These are phyloP conservation scores for Fusarium sp. DNA, from an alignment of 2,329 filamentous ascomycete genomes.

Conservation along the genomic window DNA sequence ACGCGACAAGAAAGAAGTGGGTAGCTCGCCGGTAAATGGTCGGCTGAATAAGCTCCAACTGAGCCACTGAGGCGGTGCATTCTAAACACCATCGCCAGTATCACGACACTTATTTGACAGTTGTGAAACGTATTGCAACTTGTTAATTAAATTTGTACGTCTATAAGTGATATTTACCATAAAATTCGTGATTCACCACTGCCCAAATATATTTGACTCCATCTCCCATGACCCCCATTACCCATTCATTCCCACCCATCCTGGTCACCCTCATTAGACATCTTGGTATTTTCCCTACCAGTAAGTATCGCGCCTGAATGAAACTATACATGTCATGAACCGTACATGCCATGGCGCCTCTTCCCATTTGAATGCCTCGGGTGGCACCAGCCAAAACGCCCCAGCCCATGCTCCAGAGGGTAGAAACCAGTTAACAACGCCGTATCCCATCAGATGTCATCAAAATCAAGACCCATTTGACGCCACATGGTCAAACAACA, in stretches of 20 bases:
- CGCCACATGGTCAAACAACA: constrained; percentile 45
- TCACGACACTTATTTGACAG: not conserved
- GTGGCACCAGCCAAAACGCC: constrained; percentile 27
- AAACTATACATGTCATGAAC: constrained; percentile 2
- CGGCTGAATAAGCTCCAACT: constrained; percentile 32
- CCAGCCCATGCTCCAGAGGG: constrained; percentile 28
- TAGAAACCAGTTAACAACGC: constrained; percentile 2
- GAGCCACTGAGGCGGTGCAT: not conserved
- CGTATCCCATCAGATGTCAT: constrained; percentile 3
- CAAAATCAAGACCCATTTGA: constrained; percentile 40
- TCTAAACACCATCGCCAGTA: not conserved
- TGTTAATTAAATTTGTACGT: constrained; percentile 29
- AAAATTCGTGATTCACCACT: constrained; percentile 10
- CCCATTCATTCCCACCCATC: constrained; percentile 10
- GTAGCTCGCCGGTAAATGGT: constrained; percentile 42
- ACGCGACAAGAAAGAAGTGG: constrained; percentile 42
- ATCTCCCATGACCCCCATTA: constrained; percentile 11
- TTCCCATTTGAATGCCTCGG: constrained; percentile 17
- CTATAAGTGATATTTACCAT: constrained; percentile 25
- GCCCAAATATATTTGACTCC: not conserved
- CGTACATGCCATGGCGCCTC: constrained; percentile 2
- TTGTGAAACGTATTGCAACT: not conserved
- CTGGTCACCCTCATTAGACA: constrained; percentile 24
- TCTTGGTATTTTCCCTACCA: constrained; percentile 11
- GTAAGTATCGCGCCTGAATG: constrained; percentile 2